Evolutionary conservation across 2,329 filamentous ascomycete species (phyloP).

Genomic region (Parastagonospora nodorum): DNA sequence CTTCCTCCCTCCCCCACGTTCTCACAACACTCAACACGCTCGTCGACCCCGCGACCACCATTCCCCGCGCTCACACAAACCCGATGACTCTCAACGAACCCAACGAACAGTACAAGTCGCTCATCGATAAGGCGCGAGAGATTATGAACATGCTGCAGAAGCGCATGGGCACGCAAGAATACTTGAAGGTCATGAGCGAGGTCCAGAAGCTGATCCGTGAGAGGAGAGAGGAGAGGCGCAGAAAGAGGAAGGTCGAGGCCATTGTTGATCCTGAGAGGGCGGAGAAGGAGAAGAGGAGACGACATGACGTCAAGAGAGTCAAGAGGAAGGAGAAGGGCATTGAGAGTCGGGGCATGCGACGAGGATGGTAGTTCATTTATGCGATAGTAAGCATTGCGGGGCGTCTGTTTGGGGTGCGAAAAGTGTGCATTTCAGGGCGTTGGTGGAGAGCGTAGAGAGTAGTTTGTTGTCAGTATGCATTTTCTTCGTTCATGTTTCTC

Average conservation of each 20-base stretch:
- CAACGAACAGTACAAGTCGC: slow-evolving; percentile 67
- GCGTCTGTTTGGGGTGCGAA: neutral
- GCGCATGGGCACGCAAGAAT: slow-evolving; percentile 80
- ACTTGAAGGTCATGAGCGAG: slow-evolving; percentile 72
- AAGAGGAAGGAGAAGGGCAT: slow-evolving; percentile 74
- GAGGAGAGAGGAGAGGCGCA: slow-evolving; percentile 73
- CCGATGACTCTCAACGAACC: slow-evolving; percentile 59
- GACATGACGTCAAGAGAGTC: slow-evolving; percentile 60
- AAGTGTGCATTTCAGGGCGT: neutral
- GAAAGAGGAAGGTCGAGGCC: slow-evolving; percentile 88
- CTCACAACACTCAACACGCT: slow-evolving; percentile 78
- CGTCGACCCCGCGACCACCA: slow-evolving; percentile 76
- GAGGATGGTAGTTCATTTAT: slow-evolving; percentile 64
- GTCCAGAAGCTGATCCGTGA: slow-evolving; percentile 75
- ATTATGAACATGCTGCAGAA: slow-evolving; percentile 82
- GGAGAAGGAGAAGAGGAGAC: slow-evolving; percentile 75
- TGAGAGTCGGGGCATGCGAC: slow-evolving; percentile 73
- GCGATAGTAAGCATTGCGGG: neutral
- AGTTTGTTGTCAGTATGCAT: neutral
- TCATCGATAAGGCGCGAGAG: slow-evolving; percentile 75
- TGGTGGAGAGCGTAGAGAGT: neutral
- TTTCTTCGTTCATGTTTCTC: neutral
- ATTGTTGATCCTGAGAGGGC: slow-evolving; percentile 80
- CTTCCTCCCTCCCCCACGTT: slow-evolving; percentile 66
- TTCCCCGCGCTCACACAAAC: slow-evolving; percentile 70